These are phyloP conservation scores for Agapanthus africanus DNA, from an alignment of 106 monocot genomes.

Conservation along the genomic window DNA sequence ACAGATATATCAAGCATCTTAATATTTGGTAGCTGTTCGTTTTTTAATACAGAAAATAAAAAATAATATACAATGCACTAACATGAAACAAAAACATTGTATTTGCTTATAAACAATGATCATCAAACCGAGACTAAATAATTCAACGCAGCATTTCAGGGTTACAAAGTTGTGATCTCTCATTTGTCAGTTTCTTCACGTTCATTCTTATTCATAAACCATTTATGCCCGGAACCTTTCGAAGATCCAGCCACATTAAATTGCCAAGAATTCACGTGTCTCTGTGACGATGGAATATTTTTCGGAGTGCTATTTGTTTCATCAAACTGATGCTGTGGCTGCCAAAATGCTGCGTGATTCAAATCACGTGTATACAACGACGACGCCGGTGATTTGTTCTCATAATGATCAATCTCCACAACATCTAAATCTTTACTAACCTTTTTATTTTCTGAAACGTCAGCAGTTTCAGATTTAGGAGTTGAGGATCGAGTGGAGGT, in stretches of 20 bases:
- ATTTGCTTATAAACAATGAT: too few relatives aligned
- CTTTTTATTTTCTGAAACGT: slow-evolving; percentile 25
- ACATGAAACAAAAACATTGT: too few relatives aligned
- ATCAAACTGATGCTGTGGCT: slow-evolving; percentile 31
- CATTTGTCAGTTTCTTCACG: too few relatives aligned
- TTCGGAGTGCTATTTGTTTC: not conserved
- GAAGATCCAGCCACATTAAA: slow-evolving; percentile 17
- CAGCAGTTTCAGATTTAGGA: slow-evolving; percentile 32
- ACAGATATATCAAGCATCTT: too few relatives aligned
- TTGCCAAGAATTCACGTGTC: slow-evolving; percentile 27
- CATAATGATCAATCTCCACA: slow-evolving; percentile 19
- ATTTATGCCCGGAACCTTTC: too few relatives aligned
- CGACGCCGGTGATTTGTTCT: slow-evolving; percentile 13
- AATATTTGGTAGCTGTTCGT: too few relatives aligned
- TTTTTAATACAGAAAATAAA: too few relatives aligned
- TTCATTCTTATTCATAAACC: too few relatives aligned
- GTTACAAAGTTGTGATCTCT: too few relatives aligned
- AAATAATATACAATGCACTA: too few relatives aligned
- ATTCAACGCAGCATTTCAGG: too few relatives aligned
- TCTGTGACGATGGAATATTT: slow-evolving; percentile 24
- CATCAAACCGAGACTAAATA: too few relatives aligned
- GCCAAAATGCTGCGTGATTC: slow-evolving; percentile 43
- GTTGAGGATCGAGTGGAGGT: slow-evolving; percentile 48
- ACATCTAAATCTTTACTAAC: slow-evolving; percentile 19
- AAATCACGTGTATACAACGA: slow-evolving; percentile 25